Conservation (phyloP, 768 basidiomycete genomes). For the Amanita jacksonii region DNA sequence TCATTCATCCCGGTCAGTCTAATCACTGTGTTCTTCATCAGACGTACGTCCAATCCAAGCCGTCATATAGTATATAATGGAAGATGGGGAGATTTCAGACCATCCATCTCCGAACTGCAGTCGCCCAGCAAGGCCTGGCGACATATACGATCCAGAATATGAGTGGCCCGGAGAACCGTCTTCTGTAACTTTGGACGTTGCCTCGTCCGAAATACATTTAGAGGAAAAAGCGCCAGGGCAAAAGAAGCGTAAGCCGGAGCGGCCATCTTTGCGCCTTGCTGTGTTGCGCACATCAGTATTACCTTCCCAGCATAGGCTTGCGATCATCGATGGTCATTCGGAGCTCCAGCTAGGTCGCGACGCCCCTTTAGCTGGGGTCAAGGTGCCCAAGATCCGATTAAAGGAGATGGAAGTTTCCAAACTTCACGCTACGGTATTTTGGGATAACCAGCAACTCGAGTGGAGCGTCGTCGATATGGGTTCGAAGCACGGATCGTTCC, state of each 20-base stretch:
- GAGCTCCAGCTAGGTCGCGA: conserved; percentile 75
- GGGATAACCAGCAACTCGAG: conserved; percentile 45
- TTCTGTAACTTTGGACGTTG: conserved; percentile 15
- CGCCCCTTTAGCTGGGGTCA: conserved; percentile 33
- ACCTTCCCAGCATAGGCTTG: conserved; percentile 36
- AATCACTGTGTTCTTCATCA: too few relatives aligned
- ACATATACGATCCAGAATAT: conserved; percentile 38
- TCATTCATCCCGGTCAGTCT: not conserved
- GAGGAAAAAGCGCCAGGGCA: conserved; percentile 5
- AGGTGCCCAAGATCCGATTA: conserved; percentile 56
- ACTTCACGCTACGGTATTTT: conserved; percentile 66
- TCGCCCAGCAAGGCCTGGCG: conserved; percentile 11
- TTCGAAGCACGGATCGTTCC: conserved; percentile 75
- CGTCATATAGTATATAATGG: conserved; percentile 7
- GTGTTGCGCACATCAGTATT: conserved; percentile 50
- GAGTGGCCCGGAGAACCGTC: conserved; percentile 45
- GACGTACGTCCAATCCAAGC: not conserved
- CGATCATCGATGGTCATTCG: conserved; percentile 36
- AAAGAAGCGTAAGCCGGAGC: conserved; percentile 12
- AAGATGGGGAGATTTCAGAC: conserved; percentile 24
- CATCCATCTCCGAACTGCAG: not conserved
- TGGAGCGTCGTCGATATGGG: conserved; percentile 84
- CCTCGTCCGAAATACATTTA: conserved; percentile 7
- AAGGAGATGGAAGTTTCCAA: conserved; percentile 85
- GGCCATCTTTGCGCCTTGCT: conserved; percentile 40